Base-by-base conservation (phyloP, 2,329 filamentous ascomycete species). In the Aureobasidium uvarum region DNA sequence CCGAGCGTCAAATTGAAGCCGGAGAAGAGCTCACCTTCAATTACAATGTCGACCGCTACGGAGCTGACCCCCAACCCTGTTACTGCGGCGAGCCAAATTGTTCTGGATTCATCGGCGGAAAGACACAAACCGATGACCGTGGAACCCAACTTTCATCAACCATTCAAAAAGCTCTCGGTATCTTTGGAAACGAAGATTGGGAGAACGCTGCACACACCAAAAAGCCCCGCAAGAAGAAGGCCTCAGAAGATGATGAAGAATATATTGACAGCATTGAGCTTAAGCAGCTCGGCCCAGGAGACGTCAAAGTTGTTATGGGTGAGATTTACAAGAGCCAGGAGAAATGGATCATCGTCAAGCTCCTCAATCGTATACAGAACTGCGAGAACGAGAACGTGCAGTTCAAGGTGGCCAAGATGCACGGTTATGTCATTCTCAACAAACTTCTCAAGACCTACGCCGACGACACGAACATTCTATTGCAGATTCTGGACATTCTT, bases 21-120 rank as follows among this genome's bases (percentile, higher is more conserved):
- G 95, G 95, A 64, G 95, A 99, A 77, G 95, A 99, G 77, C 82
- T 99, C 65, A 93, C 96, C 25, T 99, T 99, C 83, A 97, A 99
- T 81, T 99, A 99, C 85, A 99, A 99, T 73, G 95, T 99, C 70
- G 95, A 99, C 78, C 89, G 95, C 69, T 99, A 99, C 75, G 95
- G 95, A 69, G 93, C 95, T 50, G 92, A 99, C 71, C 94, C 95
- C 50, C 94, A 98, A 77, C 92, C 92, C 33, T 99, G 95, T 78
- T 98, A 98, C 77, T 99, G 95, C 76, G 93, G 87, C 68, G 95
- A 99, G 78, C 83, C 88, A 20, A 98, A 97, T 74, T 99, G 95
- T 78, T 92, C 92, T 23, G 95, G 95, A 63, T 98, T 92, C 77
- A 97, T 99, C 70, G 95, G 95, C 70, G 95, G 95, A 74, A 96